phyloP scores from a whole-genome alignment of 1,139 yeast species.

The Saccharomycopsis hybrid region DNA sequence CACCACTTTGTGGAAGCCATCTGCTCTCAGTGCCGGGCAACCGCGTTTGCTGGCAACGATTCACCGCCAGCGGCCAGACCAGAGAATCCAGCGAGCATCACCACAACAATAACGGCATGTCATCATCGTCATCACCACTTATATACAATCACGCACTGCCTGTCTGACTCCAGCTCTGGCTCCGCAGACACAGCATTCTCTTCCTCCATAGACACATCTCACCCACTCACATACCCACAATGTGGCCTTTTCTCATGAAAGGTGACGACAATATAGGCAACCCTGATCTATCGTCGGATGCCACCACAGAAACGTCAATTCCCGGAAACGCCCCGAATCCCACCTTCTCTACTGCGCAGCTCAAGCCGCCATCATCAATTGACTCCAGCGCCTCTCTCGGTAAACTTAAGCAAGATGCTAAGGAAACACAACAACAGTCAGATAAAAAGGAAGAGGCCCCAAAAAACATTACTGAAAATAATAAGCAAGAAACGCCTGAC shows the following conservation, averaged over 20 bases:
- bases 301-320: conserved; percentile 10
- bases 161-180: too few relatives aligned
- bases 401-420: neutral
- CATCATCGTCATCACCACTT: too few relatives aligned
- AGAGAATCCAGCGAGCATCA: too few relatives aligned
- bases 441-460: neutral
- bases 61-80: too few relatives aligned
- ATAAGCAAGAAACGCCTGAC: neutral
- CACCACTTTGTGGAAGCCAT: too few relatives aligned
- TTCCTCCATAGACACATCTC: too few relatives aligned
- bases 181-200: too few relatives aligned
- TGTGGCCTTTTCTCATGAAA: conserved; percentile 19
- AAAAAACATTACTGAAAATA: neutral
- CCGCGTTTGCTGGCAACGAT: too few relatives aligned
- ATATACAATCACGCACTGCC: too few relatives aligned
- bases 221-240: neutral
- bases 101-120: too few relatives aligned
- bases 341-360: conserved; percentile 3
- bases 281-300: conserved; percentile 3
- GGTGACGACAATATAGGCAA: conserved; percentile 10
- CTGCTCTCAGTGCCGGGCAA: too few relatives aligned
- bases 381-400: neutral
- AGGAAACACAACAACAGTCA: neutral
- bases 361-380: neutral
- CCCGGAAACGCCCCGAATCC: conserved; percentile 10